phyloP scores from a whole-genome alignment of 2,329 filamentous ascomycete species.

The Claviceps humidiphila region DNA sequence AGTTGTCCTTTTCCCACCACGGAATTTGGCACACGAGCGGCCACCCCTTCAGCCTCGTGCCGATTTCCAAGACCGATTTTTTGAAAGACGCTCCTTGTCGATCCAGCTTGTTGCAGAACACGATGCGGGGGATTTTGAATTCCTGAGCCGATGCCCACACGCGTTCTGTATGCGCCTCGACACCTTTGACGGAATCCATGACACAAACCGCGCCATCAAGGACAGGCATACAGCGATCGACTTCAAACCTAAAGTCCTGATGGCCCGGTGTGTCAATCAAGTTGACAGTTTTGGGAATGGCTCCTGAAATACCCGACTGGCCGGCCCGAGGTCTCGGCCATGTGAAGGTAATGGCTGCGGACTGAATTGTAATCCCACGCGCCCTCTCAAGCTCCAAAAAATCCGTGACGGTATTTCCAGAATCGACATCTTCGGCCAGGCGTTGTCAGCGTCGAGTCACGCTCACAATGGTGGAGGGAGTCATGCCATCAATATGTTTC shows the following conservation, averaged over 20 bases:
- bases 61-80: constrained; percentile 75
- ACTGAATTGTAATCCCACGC: constrained; percentile 93
- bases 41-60: constrained; percentile 64
- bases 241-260: constrained; percentile 95
- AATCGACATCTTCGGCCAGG: constrained; percentile 59
- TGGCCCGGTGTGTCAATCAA: constrained; percentile 94
- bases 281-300: constrained; percentile 59
- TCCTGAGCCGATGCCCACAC: constrained; percentile 86
- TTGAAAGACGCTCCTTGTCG: constrained; percentile 69
- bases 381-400: constrained; percentile 87
- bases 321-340: constrained; percentile 57
- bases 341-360: constrained; percentile 85
- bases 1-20: constrained; percentile 74
- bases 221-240: constrained; percentile 76
- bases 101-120: constrained; percentile 70
- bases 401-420: constrained; percentile 93
- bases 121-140: constrained; percentile 69
- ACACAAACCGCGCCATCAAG: constrained; percentile 88
- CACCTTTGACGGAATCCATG: constrained; percentile 80
- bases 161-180: constrained; percentile 93
- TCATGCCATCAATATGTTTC: background rate
- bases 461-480: background rate
- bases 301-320: constrained; percentile 19
- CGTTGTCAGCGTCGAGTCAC: background rate
- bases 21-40: constrained; percentile 90